These are phyloP conservation scores for Mucor ambiguus DNA, from an alignment of 371 early-diverging fungal genomes.

Conservation along the genomic window DNA sequence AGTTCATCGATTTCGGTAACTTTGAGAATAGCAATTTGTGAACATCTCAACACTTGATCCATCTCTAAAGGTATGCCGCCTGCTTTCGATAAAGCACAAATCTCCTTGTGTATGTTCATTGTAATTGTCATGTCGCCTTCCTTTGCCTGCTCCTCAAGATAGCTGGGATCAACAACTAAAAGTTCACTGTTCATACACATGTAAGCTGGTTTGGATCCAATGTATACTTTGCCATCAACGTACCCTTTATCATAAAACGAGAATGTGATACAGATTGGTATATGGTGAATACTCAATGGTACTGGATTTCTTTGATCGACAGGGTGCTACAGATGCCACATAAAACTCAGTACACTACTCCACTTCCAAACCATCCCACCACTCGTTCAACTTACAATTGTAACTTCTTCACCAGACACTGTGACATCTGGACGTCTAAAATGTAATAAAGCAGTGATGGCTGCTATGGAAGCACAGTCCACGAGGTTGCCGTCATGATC, in stretches of 20 bases:
- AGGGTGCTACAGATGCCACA: constrained; percentile 80
- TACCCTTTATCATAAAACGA: constrained; percentile 88
- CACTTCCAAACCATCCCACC: background rate
- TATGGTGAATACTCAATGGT: constrained; percentile 92
- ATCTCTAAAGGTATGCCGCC: constrained; percentile 83
- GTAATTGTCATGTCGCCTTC: constrained; percentile 86
- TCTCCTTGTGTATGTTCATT: constrained; percentile 88
- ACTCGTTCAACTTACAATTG: constrained; percentile 64
- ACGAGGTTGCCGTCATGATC: constrained; percentile 93
- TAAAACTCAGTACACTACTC: background rate
- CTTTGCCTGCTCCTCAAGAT: constrained; percentile 82
- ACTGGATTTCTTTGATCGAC: constrained; percentile 87
- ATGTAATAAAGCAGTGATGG: constrained; percentile 87
- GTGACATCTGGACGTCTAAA: constrained; percentile 94
- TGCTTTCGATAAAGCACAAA: constrained; percentile 89
- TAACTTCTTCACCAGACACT: constrained; percentile 88
- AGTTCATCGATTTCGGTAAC: constrained; percentile 73
- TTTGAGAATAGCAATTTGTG: constrained; percentile 75
- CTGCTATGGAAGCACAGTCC: constrained; percentile 91
- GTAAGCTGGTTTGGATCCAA: background rate
- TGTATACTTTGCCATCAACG: background rate
- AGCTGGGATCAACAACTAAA: constrained; percentile 84
- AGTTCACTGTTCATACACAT: constrained; percentile 51
- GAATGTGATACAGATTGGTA: constrained; percentile 92
- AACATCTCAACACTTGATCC: constrained; percentile 74